Percentiles rank a stretch among this genome's conserved stretches.
Conservation (phyloP, 345 rosid species). For the Boechera divaricarpa region DNA sequence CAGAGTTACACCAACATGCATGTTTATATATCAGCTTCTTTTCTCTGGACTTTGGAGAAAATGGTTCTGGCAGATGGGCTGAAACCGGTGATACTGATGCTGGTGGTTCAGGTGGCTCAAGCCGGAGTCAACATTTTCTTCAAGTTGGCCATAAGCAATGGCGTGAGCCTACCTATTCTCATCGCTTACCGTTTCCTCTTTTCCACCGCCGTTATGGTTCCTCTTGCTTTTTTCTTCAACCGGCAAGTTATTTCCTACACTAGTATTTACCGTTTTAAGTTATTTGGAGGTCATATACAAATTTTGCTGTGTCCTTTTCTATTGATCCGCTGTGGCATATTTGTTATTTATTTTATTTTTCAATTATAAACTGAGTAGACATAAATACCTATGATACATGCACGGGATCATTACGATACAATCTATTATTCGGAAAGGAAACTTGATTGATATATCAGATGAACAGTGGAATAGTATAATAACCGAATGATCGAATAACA, state of each 20-base stretch:
- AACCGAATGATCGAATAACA: too few species aligned
- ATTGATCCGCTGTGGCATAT: too few species aligned
- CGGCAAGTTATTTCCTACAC: constrained; percentile 16
- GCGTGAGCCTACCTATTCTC: constrained; percentile 38
- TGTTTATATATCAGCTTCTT: background rate
- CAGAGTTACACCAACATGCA: background rate
- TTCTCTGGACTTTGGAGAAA: background rate
- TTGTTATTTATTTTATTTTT: too few species aligned
- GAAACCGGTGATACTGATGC: constrained; percentile 42
- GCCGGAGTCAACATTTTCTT: constrained; percentile 45
- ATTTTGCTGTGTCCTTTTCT: too few species aligned
- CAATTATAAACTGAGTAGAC: constrained; percentile 1
- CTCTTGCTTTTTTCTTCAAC: constrained; percentile 46
- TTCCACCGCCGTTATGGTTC: constrained; percentile 36
- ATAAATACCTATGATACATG: constrained; percentile 19
- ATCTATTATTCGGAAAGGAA: too few species aligned
- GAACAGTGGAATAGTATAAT: too few species aligned
- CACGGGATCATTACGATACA: constrained; percentile 46
- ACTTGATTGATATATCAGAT: too few species aligned
- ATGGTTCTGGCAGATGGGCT: constrained; percentile 24
- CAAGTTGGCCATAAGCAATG: constrained; percentile 46
- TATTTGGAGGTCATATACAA: too few species aligned
- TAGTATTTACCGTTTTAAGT: too few species aligned
- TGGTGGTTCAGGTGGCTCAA: constrained; percentile 35
- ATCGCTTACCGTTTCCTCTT: constrained; percentile 44